A percentile compares a stretch with the other conserved stretches of the same genome.
Conservation (phyloP, 75 land plant species). For the Pinus albicaulis region DNA sequence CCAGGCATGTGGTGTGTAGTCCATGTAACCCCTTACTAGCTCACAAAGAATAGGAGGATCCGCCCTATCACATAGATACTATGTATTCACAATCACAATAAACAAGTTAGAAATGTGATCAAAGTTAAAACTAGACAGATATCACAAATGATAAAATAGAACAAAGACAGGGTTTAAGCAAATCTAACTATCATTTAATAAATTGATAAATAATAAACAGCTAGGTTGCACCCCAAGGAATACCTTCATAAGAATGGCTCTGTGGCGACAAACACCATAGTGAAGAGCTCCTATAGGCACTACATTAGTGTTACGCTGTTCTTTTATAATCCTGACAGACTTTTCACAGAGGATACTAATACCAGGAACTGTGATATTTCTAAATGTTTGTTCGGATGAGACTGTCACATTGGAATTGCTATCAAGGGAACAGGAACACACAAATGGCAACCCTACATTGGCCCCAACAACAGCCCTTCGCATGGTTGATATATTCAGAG, state of each 20-base stretch:
- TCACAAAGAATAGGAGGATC: slow-evolving; percentile 85
- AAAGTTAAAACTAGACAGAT: not conserved
- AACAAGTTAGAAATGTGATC: not conserved
- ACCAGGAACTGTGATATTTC: slow-evolving; percentile 14
- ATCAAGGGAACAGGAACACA: slow-evolving; percentile 67
- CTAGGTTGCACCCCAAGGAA: not conserved
- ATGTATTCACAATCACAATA: slow-evolving; percentile 8
- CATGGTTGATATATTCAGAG: slow-evolving; percentile 33
- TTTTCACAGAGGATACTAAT: slow-evolving; percentile 66
- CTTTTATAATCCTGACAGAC: slow-evolving; percentile 54
- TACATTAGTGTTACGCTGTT: slow-evolving; percentile 31
- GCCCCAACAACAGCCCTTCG: slow-evolving; percentile 64
- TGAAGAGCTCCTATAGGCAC: slow-evolving; percentile 60
- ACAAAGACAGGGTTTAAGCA: not conserved
- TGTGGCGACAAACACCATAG: slow-evolving; percentile 82
- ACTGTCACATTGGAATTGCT: not conserved
- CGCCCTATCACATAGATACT: slow-evolving; percentile 90
- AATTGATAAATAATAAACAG: too few species aligned
- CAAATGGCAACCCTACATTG: slow-evolving; percentile 60
- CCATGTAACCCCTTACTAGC: slow-evolving; percentile 88
- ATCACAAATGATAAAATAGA: not conserved
- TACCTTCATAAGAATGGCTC: slow-evolving; percentile 89
- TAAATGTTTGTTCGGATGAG: not conserved
- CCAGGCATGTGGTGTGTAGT: slow-evolving; percentile 94
- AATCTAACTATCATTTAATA: not conserved